Conservation (phyloP, 1,139 yeast genomes). For the Zygoascus sp. region DNA sequence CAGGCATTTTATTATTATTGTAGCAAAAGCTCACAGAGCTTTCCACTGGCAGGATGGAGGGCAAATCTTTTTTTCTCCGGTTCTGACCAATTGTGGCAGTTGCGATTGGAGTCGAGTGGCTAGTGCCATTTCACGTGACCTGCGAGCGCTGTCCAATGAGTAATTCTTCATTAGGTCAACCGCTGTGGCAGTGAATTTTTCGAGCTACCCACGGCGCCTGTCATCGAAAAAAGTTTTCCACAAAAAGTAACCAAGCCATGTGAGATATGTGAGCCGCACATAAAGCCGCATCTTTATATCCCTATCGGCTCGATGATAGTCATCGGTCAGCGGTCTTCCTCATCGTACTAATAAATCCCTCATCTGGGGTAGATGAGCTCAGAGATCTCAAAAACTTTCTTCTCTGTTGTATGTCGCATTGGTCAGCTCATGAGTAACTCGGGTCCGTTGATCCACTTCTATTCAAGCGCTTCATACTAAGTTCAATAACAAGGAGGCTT, state of each 20-base stretch:
- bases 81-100: constrained; percentile 7
- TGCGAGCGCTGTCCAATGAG: background rate
- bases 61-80: background rate
- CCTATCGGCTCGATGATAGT: no score
- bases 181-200: constrained; percentile 2
- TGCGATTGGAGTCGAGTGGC: constrained; percentile 12
- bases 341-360: no score
- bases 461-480: no score
- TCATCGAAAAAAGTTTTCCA: no score
- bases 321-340: no score
- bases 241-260: background rate
- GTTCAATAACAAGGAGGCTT: no score
- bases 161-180: background rate
- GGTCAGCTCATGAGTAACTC: no score
- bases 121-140: constrained; percentile 20
- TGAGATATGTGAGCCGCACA: background rate
- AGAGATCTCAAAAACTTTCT: no score
- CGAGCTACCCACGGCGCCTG: no score
- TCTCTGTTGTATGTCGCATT: no score
- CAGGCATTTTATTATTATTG: constrained; percentile 19
- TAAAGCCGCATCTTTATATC: background rate
- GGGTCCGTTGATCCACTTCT: no score
- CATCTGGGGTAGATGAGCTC: no score
- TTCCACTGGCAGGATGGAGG: background rate
- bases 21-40: background rate